Percentiles rank a stretch among this genome's conserved stretches.
Conservation (phyloP, 2,329 filamentous ascomycete species). For the Atkinsonella texensis region DNA sequence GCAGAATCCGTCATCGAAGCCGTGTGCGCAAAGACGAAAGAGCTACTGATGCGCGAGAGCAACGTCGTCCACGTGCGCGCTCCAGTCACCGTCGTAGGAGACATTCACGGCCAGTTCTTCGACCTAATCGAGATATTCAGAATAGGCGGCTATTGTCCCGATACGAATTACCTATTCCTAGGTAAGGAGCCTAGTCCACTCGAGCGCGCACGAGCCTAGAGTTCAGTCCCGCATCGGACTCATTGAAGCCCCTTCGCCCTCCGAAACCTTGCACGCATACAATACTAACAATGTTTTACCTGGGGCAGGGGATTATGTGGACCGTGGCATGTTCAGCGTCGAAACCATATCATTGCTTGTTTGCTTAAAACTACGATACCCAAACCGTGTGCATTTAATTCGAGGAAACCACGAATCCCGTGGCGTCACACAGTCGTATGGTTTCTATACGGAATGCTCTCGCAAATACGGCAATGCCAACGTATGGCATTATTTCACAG, state of each 20-base stretch:
- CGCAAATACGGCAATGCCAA: constrained; percentile 98
- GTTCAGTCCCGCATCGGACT: not conserved
- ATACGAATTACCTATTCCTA: constrained; percentile 96
- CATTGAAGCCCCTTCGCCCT: not conserved
- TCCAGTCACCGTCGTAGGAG: constrained; percentile 92
- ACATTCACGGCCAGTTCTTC: constrained; percentile 98
- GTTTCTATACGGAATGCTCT: constrained; percentile 96
- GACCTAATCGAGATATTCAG: constrained; percentile 99
- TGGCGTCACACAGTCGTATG: constrained; percentile 96
- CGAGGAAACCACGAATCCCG: constrained; percentile 96
- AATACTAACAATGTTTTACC: not conserved
- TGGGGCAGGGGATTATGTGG: constrained; percentile 77
- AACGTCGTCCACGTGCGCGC: constrained; percentile 96
- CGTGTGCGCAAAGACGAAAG: constrained; percentile 98
- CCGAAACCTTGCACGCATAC: not conserved
- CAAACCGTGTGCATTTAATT: constrained; percentile 88
- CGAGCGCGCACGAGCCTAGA: not conserved
- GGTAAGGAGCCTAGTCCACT: constrained; percentile 38
- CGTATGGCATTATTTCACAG: constrained; percentile 99
- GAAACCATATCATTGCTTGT: constrained; percentile 97
- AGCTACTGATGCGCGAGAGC: constrained; percentile 98
- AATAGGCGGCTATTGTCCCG: constrained; percentile 92
- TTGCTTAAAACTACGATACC: constrained; percentile 94
- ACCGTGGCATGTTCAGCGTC: constrained; percentile 95
- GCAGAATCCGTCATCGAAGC: constrained; percentile 97